These are phyloP conservation scores for Suhomyces sp. DNA, from an alignment of 805 yeast genomes.

Conservation along the genomic window DNA sequence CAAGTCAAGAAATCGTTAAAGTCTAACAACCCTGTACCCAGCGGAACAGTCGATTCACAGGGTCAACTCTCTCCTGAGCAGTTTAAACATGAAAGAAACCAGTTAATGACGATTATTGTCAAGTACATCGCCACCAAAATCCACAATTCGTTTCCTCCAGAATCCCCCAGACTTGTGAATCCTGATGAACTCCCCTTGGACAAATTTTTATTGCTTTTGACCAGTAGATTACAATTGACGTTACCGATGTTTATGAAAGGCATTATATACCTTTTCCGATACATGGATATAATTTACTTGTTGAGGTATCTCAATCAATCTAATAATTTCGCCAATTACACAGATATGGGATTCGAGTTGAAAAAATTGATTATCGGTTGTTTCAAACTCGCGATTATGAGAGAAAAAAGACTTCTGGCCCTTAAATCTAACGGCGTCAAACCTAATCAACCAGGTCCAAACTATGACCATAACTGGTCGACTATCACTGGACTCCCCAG, in stretches of 20 bases:
- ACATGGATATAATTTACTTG: conserved; percentile 46
- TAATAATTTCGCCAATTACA: conserved; percentile 42
- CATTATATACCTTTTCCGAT: conserved; percentile 41
- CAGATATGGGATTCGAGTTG: conserved; percentile 42
- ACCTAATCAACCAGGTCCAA: neutral
- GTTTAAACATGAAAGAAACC: conserved; percentile 31
- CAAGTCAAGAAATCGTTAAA: conserved; percentile 22
- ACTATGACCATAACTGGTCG: conserved; percentile 30
- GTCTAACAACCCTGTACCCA: neutral
- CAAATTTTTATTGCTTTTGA: conserved; percentile 35
- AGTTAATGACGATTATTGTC: conserved; percentile 41
- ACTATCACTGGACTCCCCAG: conserved; percentile 35
- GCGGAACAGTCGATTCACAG: neutral
- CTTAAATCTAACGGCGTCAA: neutral
- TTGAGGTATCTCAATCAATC: conserved; percentile 45
- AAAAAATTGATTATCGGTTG: conserved; percentile 43
- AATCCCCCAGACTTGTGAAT: conserved; percentile 21
- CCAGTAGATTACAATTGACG: conserved; percentile 35
- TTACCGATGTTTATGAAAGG: conserved; percentile 40
- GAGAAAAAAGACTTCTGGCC: conserved; percentile 19
- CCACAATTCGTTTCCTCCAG: conserved; percentile 43
- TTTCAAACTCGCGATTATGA: conserved; percentile 35
- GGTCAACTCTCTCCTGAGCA: conserved; percentile 14
- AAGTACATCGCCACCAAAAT: conserved; percentile 44
- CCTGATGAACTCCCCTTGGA: conserved; percentile 37